Evolutionary conservation across 2,329 filamentous ascomycete genomes (phyloP).

Genomic region (Nemania sp.): DNA sequence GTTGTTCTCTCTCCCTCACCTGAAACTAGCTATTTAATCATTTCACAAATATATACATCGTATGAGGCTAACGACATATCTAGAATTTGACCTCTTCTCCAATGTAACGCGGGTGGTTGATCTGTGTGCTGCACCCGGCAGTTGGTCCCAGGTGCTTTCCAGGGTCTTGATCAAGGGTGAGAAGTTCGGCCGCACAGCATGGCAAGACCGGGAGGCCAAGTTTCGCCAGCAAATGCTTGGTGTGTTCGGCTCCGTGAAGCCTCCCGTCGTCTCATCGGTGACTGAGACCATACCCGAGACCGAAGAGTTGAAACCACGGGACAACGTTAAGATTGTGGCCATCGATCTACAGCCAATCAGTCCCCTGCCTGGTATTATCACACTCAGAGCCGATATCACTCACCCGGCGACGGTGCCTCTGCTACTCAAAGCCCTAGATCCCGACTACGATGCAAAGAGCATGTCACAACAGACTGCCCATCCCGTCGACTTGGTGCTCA

Average conservation of each 20-base stretch:
- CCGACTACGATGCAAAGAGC: constrained; percentile 67
- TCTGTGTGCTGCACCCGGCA: constrained; percentile 93
- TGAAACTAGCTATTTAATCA: constrained; percentile 4
- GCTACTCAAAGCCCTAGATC: constrained; percentile 85
- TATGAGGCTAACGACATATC: constrained; percentile 30
- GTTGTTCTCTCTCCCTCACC: constrained; percentile 52
- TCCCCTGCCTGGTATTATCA: constrained; percentile 90
- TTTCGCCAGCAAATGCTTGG: constrained; percentile 71
- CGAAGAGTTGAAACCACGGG: constrained; percentile 59
- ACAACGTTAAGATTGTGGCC: constrained; percentile 91
- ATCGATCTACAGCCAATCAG: constrained; percentile 98
- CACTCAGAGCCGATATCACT: constrained; percentile 94
- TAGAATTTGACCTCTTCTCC: constrained; percentile 93
- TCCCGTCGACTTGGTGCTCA: constrained; percentile 92
- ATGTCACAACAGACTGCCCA: constrained; percentile 70
- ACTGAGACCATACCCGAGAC: constrained; percentile 34
- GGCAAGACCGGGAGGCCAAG: constrained; percentile 83
- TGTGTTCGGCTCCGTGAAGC: constrained; percentile 56
- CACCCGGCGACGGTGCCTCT: constrained; percentile 95
- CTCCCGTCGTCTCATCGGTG: constrained; percentile 43
- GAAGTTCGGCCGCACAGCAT: constrained; percentile 85
- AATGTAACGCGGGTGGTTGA: constrained; percentile 94
- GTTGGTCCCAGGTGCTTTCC: constrained; percentile 97
- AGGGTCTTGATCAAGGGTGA: constrained; percentile 94
- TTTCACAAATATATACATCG: not conserved